A percentile compares a stretch with the other conserved stretches of the same genome.
Evolutionary conservation across 2,329 filamentous ascomycete species (phyloP).

Genomic region (Pezicula rhizophila): DNA sequence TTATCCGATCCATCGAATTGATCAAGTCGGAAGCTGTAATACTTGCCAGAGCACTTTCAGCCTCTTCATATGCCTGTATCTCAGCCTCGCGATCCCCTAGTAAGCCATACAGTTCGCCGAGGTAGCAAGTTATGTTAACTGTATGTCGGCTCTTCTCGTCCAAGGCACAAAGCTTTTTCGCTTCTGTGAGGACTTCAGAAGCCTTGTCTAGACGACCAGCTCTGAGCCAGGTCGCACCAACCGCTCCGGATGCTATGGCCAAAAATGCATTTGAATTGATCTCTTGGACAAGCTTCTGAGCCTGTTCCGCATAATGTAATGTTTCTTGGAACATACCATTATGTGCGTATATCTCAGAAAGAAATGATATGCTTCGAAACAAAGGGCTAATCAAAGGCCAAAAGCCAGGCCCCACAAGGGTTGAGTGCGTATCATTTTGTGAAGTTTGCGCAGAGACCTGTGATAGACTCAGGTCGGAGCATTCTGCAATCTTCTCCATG

Average conservation of each 20-base stretch:
- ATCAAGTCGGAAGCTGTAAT: conserved; percentile 34
- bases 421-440: conserved; percentile 21
- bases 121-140: conserved; percentile 45
- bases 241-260: conserved; percentile 48
- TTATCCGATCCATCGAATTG: conserved; percentile 15
- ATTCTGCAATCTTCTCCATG: conserved; percentile 22
- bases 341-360: conserved; percentile 74
- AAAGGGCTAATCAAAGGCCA: conserved; percentile 76
- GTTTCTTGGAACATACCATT: conserved; percentile 86
- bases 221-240: conserved; percentile 48
- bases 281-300: conserved; percentile 60
- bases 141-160: conserved; percentile 38
- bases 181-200: conserved; percentile 46
- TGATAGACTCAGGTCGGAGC: conserved; percentile 29
- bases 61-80: conserved; percentile 39
- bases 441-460: conserved; percentile 35
- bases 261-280: conserved; percentile 32
- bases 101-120: conserved; percentile 47
- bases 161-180: conserved; percentile 44
- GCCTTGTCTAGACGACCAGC: conserved; percentile 56
- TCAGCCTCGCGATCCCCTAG: conserved; percentile 41
- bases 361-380: conserved; percentile 63
- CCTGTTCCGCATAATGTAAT: conserved; percentile 80
- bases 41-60: conserved; percentile 37
- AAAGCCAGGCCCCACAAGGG: conserved; percentile 57